These are phyloP conservation scores for Cercospora sp. DNA, from an alignment of 2,329 filamentous ascomycete species.

Conservation along the genomic window DNA sequence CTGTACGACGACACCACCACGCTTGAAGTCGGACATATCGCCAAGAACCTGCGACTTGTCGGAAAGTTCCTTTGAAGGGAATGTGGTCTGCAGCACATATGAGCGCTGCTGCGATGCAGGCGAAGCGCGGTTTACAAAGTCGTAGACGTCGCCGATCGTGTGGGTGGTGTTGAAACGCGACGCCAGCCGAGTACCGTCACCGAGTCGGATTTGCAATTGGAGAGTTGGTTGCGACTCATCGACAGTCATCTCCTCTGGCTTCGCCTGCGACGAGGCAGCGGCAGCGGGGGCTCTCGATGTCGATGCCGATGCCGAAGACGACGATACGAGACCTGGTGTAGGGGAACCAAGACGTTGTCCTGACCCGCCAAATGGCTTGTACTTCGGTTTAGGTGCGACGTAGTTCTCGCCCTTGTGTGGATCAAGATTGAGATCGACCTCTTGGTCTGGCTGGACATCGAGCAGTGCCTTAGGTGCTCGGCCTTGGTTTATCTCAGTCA, in stretches of 20 bases:
- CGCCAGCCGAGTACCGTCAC: slow-evolving; percentile 73
- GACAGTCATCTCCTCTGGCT: slow-evolving; percentile 51
- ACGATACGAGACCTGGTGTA: slow-evolving; percentile 62
- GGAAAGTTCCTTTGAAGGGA: slow-evolving; percentile 76
- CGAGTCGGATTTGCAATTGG: slow-evolving; percentile 73
- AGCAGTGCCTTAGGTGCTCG: slow-evolving; percentile 76
- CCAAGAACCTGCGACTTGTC: slow-evolving; percentile 58
- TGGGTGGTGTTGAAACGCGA: slow-evolving; percentile 79
- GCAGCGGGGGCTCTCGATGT: slow-evolving; percentile 38
- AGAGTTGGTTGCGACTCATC: slow-evolving; percentile 68
- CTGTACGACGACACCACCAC: slow-evolving; percentile 57
- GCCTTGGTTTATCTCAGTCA: slow-evolving; percentile 74
- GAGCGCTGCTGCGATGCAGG: slow-evolving; percentile 57
- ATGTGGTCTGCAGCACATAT: slow-evolving; percentile 78
- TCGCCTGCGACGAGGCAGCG: slow-evolving; percentile 38
- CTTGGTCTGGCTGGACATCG: slow-evolving; percentile 72
- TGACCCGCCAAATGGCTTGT: slow-evolving; percentile 70
- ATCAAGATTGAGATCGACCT: slow-evolving; percentile 74
- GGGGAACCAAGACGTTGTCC: slow-evolving; percentile 76
- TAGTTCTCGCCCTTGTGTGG: slow-evolving; percentile 75
- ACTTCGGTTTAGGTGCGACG: slow-evolving; percentile 69
- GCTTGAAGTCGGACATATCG: slow-evolving; percentile 53
- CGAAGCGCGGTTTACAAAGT: slow-evolving; percentile 68
- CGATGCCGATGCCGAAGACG: slow-evolving; percentile 30
- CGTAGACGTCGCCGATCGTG: slow-evolving; percentile 75